These are phyloP conservation scores for Hyaloscypha hepaticicola DNA, from an alignment of 495 filamentous ascomycete species.

Conservation along the genomic window DNA sequence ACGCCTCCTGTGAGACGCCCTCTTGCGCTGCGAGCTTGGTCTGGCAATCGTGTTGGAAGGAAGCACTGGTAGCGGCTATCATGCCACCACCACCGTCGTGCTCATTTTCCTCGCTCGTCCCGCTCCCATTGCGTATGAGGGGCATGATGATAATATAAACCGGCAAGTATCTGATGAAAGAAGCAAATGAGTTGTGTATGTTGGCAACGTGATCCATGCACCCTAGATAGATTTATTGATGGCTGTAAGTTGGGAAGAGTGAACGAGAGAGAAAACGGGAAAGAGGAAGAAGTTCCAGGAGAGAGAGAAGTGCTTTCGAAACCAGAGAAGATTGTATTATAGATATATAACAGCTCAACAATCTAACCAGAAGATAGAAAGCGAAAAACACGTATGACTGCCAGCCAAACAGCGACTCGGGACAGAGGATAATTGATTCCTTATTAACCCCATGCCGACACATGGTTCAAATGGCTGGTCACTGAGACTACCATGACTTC, in stretches of 20 bases:
- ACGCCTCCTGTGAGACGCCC: not conserved
- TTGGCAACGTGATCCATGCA: constrained; percentile 2
- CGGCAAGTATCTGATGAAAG: constrained; percentile 3
- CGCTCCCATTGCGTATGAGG: not conserved
- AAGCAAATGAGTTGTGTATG: constrained; percentile 2
- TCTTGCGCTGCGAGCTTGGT: constrained; percentile 6
- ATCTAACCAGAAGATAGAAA: not conserved
- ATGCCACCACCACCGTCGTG: constrained; percentile 4
- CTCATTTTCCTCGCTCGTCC: not conserved
- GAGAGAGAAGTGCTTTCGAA: not conserved
- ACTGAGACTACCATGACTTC: not conserved
- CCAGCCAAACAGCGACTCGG: not conserved
- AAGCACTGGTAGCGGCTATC: not conserved
- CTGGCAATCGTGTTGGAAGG: constrained; percentile 9
- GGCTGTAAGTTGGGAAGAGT: not conserved
- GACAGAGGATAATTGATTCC: not conserved
- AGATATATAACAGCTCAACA: not conserved
- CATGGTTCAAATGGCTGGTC: not conserved
- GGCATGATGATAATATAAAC: constrained; percentile 7
- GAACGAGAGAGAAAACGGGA: not conserved
- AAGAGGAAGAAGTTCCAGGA: not conserved
- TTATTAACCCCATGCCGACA: not conserved
- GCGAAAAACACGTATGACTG: not conserved
- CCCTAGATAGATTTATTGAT: not conserved
- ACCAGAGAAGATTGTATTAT: not conserved